Evolutionary conservation across 2,329 filamentous ascomycete genomes (phyloP).

Genomic region (Aspergillus ustus): DNA sequence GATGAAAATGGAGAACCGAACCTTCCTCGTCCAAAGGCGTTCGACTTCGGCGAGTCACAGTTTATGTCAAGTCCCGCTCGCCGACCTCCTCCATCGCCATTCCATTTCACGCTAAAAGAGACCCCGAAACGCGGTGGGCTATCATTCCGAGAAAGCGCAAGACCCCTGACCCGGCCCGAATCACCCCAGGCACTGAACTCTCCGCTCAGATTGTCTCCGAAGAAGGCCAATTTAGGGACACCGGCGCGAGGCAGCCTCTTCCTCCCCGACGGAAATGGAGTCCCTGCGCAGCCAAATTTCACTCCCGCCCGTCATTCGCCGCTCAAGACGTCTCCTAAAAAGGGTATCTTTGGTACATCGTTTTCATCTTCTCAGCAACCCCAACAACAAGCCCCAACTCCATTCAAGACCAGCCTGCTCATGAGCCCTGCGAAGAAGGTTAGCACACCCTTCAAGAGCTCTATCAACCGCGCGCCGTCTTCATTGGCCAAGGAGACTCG

Average conservation of each 20-base stretch:
- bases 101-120: slow-evolving; percentile 47
- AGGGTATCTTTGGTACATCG: slow-evolving; percentile 39
- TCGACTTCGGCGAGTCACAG: slow-evolving; percentile 38
- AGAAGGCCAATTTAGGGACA: slow-evolving; percentile 37
- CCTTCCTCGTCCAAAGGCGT: slow-evolving; percentile 31
- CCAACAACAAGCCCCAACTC: slow-evolving; percentile 38
- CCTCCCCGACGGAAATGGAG: slow-evolving; percentile 5
- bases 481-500: slow-evolving; percentile 14
- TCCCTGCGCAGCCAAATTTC: slow-evolving; percentile 25
- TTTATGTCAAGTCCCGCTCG: slow-evolving; percentile 51
- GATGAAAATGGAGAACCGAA: slow-evolving; percentile 41
- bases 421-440: slow-evolving; percentile 51
- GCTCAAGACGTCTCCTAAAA: slow-evolving; percentile 29
- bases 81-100: slow-evolving; percentile 50
- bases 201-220: slow-evolving; percentile 50
- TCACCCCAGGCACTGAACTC: slow-evolving; percentile 39
- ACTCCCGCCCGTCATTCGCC: slow-evolving; percentile 25
- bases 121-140: slow-evolving; percentile 44
- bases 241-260: slow-evolving; percentile 22
- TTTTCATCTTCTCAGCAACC: slow-evolving; percentile 39
- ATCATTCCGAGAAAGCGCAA: slow-evolving; percentile 28
- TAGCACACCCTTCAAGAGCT: slow-evolving; percentile 44
- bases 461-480: slow-evolving; percentile 25
- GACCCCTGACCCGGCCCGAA: slow-evolving; percentile 28
- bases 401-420: slow-evolving; percentile 43